Evolutionary conservation across 805 yeast species (phyloP).

Genomic region (Lachancea waltii): DNA sequence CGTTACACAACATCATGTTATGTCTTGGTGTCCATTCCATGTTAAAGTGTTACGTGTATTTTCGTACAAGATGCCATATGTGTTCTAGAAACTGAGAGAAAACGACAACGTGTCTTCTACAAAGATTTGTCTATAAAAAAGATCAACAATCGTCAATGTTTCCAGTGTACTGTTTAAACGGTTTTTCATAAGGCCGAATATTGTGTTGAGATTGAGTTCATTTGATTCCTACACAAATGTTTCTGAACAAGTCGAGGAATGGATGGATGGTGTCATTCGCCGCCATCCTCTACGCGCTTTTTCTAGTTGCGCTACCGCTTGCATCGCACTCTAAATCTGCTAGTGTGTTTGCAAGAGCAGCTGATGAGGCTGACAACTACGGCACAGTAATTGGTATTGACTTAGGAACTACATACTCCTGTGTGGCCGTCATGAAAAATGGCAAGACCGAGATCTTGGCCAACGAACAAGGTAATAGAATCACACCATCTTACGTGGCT

Average conservation of each 20-base stretch:
- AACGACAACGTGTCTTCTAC: conserved; percentile 10
- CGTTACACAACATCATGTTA: no score
- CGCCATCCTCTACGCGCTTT: conserved; percentile 26
- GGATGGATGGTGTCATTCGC: conserved; percentile 46
- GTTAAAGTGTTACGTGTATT: no score
- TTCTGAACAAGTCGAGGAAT: conserved; percentile 5
- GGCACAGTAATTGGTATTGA: conserved; percentile 87
- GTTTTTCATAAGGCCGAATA: neutral
- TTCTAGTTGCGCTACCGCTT: conserved; percentile 28
- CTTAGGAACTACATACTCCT: conserved; percentile 94
- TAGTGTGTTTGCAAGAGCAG: conserved; percentile 30
- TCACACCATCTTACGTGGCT: conserved; percentile 92
- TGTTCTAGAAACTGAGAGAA: no score
- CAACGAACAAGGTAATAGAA: conserved; percentile 95
- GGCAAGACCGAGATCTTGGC: conserved; percentile 91
- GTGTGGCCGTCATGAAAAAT: conserved; percentile 84
- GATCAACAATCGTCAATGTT: neutral
- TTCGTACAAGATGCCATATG: no score
- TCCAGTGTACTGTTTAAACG: neutral
- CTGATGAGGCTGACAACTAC: conserved; percentile 41
- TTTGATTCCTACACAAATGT: conserved; percentile 1
- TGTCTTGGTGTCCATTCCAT: no score
- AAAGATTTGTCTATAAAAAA: conserved; percentile 6
- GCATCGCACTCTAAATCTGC: conserved; percentile 23
- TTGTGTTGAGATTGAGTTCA: neutral